phyloP scores from a whole-genome alignment of 139 green algal genomes.

The Chlorella sp. region DNA sequence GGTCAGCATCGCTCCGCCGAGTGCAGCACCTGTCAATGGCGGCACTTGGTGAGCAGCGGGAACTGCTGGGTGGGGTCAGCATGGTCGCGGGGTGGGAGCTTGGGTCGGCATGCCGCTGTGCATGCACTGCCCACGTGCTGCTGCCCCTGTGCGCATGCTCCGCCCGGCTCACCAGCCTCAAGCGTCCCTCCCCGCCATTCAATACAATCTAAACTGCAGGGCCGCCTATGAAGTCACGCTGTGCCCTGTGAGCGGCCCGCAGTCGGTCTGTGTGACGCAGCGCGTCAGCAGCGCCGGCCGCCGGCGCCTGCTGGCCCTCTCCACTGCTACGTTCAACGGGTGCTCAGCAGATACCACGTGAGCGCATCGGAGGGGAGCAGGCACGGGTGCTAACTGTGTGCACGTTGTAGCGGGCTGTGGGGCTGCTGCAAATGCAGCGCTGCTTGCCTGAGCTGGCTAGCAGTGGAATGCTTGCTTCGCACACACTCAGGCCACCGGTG shows the following conservation, averaged over 20 bases:
- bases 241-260: not conserved
- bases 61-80: not conserved
- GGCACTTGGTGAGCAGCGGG: not conserved
- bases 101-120: not conserved
- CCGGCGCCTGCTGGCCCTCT: not conserved
- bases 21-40: not conserved
- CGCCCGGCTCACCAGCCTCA: too few species aligned
- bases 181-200: too few species aligned
- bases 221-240: not conserved
- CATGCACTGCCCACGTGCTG: too few species aligned
- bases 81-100: not conserved
- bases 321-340: not conserved
- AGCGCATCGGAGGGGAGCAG: not conserved
- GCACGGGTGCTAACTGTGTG: too few species aligned
- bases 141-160: too few species aligned
- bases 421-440: too few species aligned
- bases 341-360: not conserved
- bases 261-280: not conserved
- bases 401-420: too few species aligned
- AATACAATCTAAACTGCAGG: too few species aligned
- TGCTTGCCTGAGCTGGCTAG: too few species aligned
- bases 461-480: too few species aligned
- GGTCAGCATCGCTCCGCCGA: not conserved
- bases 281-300: too few species aligned
- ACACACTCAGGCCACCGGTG: too few species aligned